Base-by-base conservation (phyloP, 2,329 filamentous ascomycete genomes). In the Neonectria punicea region DNA sequence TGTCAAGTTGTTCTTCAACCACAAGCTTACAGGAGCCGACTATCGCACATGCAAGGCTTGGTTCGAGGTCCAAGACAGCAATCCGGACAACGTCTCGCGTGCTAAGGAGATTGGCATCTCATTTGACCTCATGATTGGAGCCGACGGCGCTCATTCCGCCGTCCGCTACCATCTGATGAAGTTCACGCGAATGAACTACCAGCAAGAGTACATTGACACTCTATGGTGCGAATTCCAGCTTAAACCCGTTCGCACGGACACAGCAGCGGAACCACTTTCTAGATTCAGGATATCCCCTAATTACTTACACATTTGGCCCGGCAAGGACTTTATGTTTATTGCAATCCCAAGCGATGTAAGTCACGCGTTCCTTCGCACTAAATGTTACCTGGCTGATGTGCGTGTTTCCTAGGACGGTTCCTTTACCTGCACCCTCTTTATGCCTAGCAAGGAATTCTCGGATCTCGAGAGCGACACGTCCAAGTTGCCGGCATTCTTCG, bases 211-310 rank as follows among this genome's bases (percentile, higher is more conserved):
- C 78, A 96, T 99, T 76, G 95, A 98, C 79, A 96, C 94, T 0
- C 82, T 98, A 5, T 99, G 96, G 96, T 98, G 95, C 78, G 96
- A 99, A 76, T 98, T 99, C 76, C 90, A 90, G 54, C 93, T 99
- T 66, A 83, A 87, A 20, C 85, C 92, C 1, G 78, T 78, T 32
- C 67, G 79, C 2, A 72, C 73, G 0, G 58, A 70, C 8, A 50
- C 67, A 13, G 67, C 68, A 5, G 69, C 75, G 30, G 77, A 80
- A 39, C 69, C 78, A 16, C 71, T 77, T 50, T 78, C 81, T 30
- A 83, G 78, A 70, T 98, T 97, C 76, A 85, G 86, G 53, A 96
- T 98, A 71, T 96, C 93, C 0, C 93, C 94, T 1, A 93, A 98
- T 73, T 94, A 98, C 77, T 85, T 99, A 1, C 96, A 99, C 79